Conservation (phyloP, 2,329 filamentous ascomycete genomes). For the Grosmannia clavigera region DNA sequence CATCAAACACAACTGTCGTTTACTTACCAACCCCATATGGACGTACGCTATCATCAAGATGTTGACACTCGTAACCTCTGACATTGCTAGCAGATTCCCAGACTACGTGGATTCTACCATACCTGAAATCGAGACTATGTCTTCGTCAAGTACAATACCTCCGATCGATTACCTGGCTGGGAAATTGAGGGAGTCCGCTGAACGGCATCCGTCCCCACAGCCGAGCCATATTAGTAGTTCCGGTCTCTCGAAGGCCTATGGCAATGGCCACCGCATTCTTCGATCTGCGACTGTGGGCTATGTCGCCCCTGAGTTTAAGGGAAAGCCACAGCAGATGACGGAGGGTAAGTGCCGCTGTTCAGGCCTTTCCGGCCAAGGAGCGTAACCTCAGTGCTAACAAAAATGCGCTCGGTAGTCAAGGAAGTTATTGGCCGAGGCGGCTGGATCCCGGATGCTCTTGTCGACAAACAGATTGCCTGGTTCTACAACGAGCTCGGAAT, state of each 20-base stretch:
- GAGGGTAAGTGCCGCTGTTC: slow-evolving; percentile 38
- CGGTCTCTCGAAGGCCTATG: slow-evolving; percentile 34
- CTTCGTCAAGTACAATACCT: slow-evolving; percentile 12
- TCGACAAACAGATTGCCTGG: slow-evolving; percentile 82
- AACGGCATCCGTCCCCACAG: slow-evolving; percentile 70
- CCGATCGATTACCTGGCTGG: slow-evolving; percentile 17
- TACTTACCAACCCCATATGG: neutral
- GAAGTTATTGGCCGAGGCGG: slow-evolving; percentile 63
- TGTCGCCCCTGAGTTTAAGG: slow-evolving; percentile 85
- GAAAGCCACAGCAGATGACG: slow-evolving; percentile 84
- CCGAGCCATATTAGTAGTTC: slow-evolving; percentile 76
- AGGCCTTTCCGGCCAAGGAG: neutral
- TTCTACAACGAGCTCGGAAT: slow-evolving; percentile 95
- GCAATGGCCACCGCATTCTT: slow-evolving; percentile 59
- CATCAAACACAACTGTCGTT: neutral
- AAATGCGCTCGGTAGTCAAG: slow-evolving; percentile 48
- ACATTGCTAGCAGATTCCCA: slow-evolving; percentile 21
- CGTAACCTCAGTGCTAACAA: neutral
- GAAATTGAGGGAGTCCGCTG: slow-evolving; percentile 21
- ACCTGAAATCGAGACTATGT: slow-evolving; percentile 19
- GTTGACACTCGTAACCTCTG: slow-evolving; percentile 20
- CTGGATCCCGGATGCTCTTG: slow-evolving; percentile 74
- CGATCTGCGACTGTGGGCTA: slow-evolving; percentile 89
- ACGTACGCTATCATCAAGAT: slow-evolving; percentile 11
- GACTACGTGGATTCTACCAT: slow-evolving; percentile 21